phyloP scores from a whole-genome alignment of 2,329 filamentous ascomycete species.

The Penicillium sp. region DNA sequence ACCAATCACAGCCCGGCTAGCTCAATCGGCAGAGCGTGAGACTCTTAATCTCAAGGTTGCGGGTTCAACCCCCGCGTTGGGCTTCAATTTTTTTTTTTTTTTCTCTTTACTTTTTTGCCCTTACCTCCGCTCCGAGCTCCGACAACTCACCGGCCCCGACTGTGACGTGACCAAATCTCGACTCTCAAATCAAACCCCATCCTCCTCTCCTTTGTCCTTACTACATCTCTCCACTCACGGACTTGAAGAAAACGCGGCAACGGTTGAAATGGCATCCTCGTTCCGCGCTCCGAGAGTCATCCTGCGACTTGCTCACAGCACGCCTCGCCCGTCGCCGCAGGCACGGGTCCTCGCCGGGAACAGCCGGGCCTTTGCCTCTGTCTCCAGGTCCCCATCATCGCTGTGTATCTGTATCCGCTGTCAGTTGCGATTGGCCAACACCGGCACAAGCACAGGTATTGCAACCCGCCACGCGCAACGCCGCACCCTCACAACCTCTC shows the following conservation, averaged over 20 bases:
- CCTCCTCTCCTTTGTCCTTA: neutral
- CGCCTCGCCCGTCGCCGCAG: neutral
- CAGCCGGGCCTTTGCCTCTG: neutral
- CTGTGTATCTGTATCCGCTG: constrained; percentile 18
- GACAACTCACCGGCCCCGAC: neutral
- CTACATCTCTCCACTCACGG: neutral
- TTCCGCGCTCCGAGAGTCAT: constrained; percentile 22
- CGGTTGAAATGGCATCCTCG: constrained; percentile 13
- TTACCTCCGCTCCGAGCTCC: neutral
- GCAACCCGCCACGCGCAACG: constrained; percentile 5
- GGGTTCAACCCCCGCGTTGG: constrained; percentile 51
- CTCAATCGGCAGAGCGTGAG: constrained; percentile 59
- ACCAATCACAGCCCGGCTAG: constrained; percentile 47
- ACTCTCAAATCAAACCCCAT: neutral
- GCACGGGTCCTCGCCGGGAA: neutral
- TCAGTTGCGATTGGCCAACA: neutral
- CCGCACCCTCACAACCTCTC: constrained; percentile 28
- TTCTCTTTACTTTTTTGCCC: constrained; percentile 8
- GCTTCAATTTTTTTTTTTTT: constrained; percentile 30
- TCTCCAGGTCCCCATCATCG: constrained; percentile 8
- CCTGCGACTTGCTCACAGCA: constrained; percentile 12
- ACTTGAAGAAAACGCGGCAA: neutral
- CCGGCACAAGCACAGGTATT: neutral
- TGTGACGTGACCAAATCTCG: neutral
- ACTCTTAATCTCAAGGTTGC: constrained; percentile 54